Conservation (phyloP, 306 rosid genomes). For the Macrotyloma uniflorum region DNA sequence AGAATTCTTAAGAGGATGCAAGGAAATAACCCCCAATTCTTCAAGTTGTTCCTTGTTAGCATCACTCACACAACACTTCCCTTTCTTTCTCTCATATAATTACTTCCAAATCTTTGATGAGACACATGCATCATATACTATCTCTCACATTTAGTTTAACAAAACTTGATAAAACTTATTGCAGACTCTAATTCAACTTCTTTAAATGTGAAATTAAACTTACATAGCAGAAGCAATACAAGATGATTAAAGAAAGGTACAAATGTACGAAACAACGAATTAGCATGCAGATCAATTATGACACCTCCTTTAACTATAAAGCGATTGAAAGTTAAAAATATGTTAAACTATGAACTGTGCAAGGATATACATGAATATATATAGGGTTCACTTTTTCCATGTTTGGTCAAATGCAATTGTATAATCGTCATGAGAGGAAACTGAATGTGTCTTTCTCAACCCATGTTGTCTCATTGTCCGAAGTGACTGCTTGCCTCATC, state of each 20-base stretch:
- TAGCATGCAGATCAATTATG: not conserved
- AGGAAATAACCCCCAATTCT: not conserved
- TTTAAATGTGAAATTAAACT: no score
- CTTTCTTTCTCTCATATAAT: not conserved
- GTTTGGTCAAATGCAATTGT: not conserved
- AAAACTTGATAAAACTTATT: not conserved
- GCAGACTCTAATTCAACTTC: not conserved
- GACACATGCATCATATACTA: not conserved
- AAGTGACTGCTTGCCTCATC: not conserved
- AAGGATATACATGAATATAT: not conserved
- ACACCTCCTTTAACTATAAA: not conserved
- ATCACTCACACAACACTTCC: not conserved
- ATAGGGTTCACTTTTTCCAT: not conserved
- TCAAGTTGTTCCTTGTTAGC: slow-evolving; percentile 13
- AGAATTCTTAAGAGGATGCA: not conserved
- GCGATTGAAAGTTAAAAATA: not conserved
- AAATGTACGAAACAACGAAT: not conserved
- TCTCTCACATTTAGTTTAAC: not conserved
- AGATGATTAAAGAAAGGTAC: no score
- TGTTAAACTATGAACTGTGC: not conserved
- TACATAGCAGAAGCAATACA: no score
- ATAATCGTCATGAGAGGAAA: not conserved
- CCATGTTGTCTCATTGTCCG: slow-evolving; percentile 33
- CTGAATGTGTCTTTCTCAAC: slow-evolving; percentile 1
- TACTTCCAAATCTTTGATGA: not conserved